Evolutionary conservation across 2,329 filamentous ascomycete species (phyloP).

Genomic region (Talaromyces sp.): DNA sequence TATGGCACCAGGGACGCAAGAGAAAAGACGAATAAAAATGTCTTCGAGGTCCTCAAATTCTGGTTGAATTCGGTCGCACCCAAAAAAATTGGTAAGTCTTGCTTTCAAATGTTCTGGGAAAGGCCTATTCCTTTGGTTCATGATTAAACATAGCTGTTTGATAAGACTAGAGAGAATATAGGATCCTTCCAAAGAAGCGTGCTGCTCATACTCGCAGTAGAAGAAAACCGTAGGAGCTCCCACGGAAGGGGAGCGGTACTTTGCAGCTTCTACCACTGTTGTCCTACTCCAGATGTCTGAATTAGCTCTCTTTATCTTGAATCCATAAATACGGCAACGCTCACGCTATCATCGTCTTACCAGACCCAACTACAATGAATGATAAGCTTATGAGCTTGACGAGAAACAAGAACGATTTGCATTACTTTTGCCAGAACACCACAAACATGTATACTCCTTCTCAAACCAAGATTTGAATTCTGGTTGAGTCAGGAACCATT

Average conservation of each 20-base stretch:
- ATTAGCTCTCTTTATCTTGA: not conserved
- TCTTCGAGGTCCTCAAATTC: slow-evolving; percentile 15
- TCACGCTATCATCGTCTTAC: slow-evolving; percentile 6
- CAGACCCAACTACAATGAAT: not conserved
- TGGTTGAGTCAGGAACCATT: slow-evolving; percentile 13
- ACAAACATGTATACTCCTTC: slow-evolving; percentile 11
- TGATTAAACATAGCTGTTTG: slow-evolving; percentile 14
- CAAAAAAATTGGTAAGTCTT: slow-evolving; percentile 12
- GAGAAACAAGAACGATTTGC: not conserved
- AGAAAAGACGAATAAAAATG: slow-evolving; percentile 11
- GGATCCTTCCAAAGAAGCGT: not conserved
- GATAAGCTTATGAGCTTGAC: not conserved
- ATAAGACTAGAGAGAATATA: slow-evolving; percentile 17
- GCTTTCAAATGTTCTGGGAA: slow-evolving; percentile 2
- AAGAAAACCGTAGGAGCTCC: slow-evolving; percentile 13
- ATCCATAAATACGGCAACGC: not conserved
- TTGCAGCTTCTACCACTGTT: slow-evolving; percentile 13
- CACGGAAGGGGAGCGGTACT: slow-evolving; percentile 3
- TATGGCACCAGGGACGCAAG: slow-evolving; percentile 8
- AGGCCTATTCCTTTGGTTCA: not conserved
- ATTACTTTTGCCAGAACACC: slow-evolving; percentile 19
- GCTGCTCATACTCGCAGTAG: slow-evolving; percentile 15
- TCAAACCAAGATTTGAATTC: slow-evolving; percentile 16
- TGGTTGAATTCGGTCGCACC: slow-evolving; percentile 10
- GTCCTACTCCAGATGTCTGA: not conserved